Evolutionary conservation across 495 filamentous ascomycete genomes (phyloP).

Genomic region (Podospora didyma): DNA sequence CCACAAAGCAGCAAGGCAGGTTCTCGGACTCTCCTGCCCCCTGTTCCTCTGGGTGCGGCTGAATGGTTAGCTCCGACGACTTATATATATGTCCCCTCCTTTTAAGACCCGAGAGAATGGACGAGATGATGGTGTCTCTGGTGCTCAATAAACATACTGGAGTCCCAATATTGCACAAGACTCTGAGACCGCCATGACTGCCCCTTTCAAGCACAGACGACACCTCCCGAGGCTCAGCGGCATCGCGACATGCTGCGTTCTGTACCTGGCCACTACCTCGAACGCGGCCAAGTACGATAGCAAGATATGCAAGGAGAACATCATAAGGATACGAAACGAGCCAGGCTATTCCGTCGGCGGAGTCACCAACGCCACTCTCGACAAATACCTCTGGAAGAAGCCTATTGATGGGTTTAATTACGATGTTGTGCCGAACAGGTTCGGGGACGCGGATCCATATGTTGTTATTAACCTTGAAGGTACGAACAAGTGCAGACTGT

Average conservation of each 20-base stretch:
- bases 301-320: not conserved
- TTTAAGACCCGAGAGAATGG: not conserved
- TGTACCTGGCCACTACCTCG: not conserved
- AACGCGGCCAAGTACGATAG: not conserved
- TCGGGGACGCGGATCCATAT: not conserved
- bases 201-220: not conserved
- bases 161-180: not conserved
- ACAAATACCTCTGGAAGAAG: not conserved
- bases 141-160: not conserved
- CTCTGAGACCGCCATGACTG: not conserved
- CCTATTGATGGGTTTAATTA: not conserved
- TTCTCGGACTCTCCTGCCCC: not conserved
- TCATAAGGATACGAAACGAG: not conserved
- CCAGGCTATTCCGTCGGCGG: not conserved
- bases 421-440: not conserved
- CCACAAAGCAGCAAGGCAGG: no score
- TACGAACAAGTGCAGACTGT: no score
- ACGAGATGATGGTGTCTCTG: not conserved
- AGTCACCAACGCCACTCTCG: not conserved
- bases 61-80: no score
- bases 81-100: not conserved
- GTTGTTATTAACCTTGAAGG: not conserved
- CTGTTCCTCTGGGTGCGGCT: not conserved
- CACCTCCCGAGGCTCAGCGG: not conserved
- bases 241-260: not conserved